A percentile compares a stretch with the other conserved stretches of the same genome.
Evolutionary conservation across 1,284 basidiomycete genomes (phyloP).

Genomic region (Ustanciosporium gigantosporum): DNA sequence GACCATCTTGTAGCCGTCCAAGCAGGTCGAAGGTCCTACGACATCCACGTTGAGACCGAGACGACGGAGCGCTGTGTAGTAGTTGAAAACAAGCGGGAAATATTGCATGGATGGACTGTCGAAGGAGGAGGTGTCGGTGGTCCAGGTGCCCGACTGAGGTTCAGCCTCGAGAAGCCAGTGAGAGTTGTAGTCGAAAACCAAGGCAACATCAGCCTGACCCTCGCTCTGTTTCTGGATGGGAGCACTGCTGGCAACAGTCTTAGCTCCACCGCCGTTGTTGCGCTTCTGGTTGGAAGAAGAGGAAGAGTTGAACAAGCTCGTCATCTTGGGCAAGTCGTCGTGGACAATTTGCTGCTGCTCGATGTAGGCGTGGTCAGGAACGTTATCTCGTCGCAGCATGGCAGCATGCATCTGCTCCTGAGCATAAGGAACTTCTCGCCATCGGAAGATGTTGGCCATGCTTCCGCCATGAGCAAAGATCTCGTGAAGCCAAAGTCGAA

Average conservation of each 20-base stretch:
- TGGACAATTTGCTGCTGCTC: constrained; percentile 40
- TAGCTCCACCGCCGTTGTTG: background rate
- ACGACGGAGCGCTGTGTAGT: constrained; percentile 35
- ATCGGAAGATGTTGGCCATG: constrained; percentile 43
- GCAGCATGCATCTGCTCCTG: constrained; percentile 49
- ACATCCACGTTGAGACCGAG: constrained; percentile 43
- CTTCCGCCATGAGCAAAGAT: constrained; percentile 36
- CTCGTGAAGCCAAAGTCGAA: constrained; percentile 41
- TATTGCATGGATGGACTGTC: constrained; percentile 28
- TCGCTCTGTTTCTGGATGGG: constrained; percentile 10
- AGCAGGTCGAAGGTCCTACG: constrained; percentile 17
- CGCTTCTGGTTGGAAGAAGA: constrained; percentile 1
- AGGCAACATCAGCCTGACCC: constrained; percentile 28
- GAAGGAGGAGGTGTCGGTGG: constrained; percentile 18
- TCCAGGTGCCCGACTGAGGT: constrained; percentile 38
- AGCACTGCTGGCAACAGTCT: constrained; percentile 6
- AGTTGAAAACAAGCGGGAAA: constrained; percentile 30
- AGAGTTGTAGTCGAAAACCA: constrained; percentile 31
- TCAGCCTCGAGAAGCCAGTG: constrained; percentile 33
- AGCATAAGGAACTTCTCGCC: constrained; percentile 37
- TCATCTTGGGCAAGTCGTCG: constrained; percentile 27
- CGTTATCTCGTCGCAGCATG: constrained; percentile 41
- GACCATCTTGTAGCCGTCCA: constrained; percentile 37
- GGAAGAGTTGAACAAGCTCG: constrained; percentile 5
- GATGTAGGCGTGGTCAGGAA: constrained; percentile 22